phyloP scores from a whole-genome alignment of 2,329 filamentous ascomycete genomes.

The Chlorencoelia australis region DNA sequence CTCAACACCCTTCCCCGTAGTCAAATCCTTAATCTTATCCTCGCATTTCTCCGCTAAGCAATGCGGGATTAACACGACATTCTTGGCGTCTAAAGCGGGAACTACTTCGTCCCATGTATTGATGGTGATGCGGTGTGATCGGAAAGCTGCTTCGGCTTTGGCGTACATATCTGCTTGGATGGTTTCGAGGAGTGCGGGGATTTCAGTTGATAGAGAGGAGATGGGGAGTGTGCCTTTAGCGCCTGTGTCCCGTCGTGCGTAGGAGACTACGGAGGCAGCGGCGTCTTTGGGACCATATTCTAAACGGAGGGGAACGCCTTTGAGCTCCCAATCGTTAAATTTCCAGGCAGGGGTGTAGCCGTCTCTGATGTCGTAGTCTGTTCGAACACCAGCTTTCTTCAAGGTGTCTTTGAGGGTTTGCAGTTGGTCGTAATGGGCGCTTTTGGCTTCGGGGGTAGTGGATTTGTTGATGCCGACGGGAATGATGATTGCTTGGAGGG shows the following conservation, averaged over 20 bases:
- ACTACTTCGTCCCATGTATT: slow-evolving; percentile 87
- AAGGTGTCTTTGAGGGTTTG: slow-evolving; percentile 61
- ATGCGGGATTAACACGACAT: slow-evolving; percentile 84
- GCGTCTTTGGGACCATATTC: slow-evolving; percentile 95
- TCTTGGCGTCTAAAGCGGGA: slow-evolving; percentile 82
- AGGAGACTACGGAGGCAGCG: slow-evolving; percentile 73
- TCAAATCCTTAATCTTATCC: slow-evolving; percentile 89
- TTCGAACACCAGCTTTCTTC: slow-evolving; percentile 63
- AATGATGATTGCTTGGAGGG: slow-evolving; percentile 76
- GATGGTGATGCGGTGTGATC: slow-evolving; percentile 69
- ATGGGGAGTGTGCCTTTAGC: slow-evolving; percentile 76
- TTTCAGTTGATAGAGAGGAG: slow-evolving; percentile 57
- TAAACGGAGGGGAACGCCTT: slow-evolving; percentile 85
- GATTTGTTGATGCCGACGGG: slow-evolving; percentile 90
- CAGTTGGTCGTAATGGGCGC: slow-evolving; percentile 66
- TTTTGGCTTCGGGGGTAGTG: slow-evolving; percentile 68
- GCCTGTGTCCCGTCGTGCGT: slow-evolving; percentile 76
- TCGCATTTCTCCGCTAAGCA: slow-evolving; percentile 77
- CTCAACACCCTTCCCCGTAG: slow-evolving; percentile 61
- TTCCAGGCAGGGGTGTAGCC: slow-evolving; percentile 93
- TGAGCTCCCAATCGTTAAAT: slow-evolving; percentile 98
- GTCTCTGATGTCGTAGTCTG: slow-evolving; percentile 75
- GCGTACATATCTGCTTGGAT: slow-evolving; percentile 78
- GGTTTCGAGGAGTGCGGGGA: slow-evolving; percentile 75
- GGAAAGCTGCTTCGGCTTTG: slow-evolving; percentile 66